phyloP scores from a whole-genome alignment of 768 basidiomycete species.

The Chalciporus chontae region DNA sequence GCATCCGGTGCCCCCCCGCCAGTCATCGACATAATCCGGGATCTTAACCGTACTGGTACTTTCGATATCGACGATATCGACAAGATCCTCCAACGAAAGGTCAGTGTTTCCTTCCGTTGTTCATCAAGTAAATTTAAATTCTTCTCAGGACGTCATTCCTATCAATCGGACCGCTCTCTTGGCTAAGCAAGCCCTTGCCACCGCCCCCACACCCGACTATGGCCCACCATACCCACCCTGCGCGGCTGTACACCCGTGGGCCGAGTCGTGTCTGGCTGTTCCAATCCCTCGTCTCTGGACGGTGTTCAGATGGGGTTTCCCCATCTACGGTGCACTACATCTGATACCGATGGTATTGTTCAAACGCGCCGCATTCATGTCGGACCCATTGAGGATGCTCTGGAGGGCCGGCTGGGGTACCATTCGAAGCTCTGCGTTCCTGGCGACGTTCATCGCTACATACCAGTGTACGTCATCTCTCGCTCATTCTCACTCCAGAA shows the following conservation, averaged over 20 bases:
- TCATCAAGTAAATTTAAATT: background rate
- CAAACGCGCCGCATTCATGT: conserved; percentile 61
- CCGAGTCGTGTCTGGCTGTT: conserved; percentile 47
- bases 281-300: conserved; percentile 59
- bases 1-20: conserved; percentile 63
- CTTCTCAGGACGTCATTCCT: conserved; percentile 51
- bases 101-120: conserved; percentile 24
- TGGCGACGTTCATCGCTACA: conserved; percentile 77
- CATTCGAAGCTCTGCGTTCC: conserved; percentile 79
- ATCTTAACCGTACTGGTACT: conserved; percentile 53
- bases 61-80: conserved; percentile 60
- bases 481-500: too few species aligned
- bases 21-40: conserved; percentile 57
- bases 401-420: conserved; percentile 67
- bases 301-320: conserved; percentile 82
- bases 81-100: conserved; percentile 45
- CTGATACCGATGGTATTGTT: conserved; percentile 85
- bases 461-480: conserved; percentile 61
- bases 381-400: conserved; percentile 65
- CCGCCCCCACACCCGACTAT: conserved; percentile 35
- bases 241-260: conserved; percentile 73
- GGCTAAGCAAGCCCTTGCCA: conserved; percentile 37
- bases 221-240: conserved; percentile 59
- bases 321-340: conserved; percentile 86
- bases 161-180: conserved; percentile 49